Evolutionary conservation across 1,284 basidiomycete genomes (phyloP).

Genomic region (Malassezia equina): DNA sequence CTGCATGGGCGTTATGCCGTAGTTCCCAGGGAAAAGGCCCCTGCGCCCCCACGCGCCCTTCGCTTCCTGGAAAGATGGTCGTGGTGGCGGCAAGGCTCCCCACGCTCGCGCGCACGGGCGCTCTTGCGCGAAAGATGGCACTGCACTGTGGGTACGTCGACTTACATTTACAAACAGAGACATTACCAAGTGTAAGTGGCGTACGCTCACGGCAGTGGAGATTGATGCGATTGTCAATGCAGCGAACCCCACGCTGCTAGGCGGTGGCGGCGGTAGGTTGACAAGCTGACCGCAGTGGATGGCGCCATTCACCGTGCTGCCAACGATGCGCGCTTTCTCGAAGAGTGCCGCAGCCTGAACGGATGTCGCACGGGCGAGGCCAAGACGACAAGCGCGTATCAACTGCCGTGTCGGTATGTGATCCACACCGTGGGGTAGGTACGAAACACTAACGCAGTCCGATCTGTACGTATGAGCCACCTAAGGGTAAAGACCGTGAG

Average conservation of each 20-base stretch:
- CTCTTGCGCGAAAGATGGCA: conserved; percentile 12
- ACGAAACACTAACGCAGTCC: conserved; percentile 41
- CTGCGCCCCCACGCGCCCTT: neutral
- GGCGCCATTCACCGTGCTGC: conserved; percentile 79
- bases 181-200: conserved; percentile 13
- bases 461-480: neutral
- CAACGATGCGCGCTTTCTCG: conserved; percentile 57
- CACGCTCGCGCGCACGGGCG: conserved; percentile 3
- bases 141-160: conserved; percentile 7
- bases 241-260: conserved; percentile 34
- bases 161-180: conserved; percentile 9
- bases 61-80: no score
- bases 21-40: neutral
- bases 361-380: conserved; percentile 73
- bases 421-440: conserved; percentile 87
- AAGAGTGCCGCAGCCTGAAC: conserved; percentile 57
- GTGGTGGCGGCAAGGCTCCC: neutral
- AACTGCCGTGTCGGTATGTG: conserved; percentile 57
- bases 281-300: conserved; percentile 53
- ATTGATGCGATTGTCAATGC: conserved; percentile 43
- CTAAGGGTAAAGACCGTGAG: neutral
- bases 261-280: conserved; percentile 30
- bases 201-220: conserved; percentile 11
- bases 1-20: neutral
- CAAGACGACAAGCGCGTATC: conserved; percentile 59